Base-by-base conservation (phyloP, 108 stramenopile species). In the Nitzschia sp. region DNA sequence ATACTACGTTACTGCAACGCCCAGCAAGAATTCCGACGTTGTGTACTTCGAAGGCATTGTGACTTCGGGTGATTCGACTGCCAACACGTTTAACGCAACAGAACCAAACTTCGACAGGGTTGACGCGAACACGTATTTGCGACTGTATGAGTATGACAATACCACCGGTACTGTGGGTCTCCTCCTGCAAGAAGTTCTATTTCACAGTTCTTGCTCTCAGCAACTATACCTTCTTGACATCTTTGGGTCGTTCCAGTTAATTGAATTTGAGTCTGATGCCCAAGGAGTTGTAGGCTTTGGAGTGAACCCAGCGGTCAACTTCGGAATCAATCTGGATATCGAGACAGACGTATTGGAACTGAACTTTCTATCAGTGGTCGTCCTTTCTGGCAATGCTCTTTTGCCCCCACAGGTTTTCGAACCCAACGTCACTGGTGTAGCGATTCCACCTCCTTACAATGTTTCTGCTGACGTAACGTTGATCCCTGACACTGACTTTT, bases 151-250 rank as follows among this genome's bases (percentile, higher is more conserved):
- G 7, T 41, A 34, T 41, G 44, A 19, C 19, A 6, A 43, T 3
- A 44, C 43, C 12, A 24, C 24, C 25, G 54, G 54, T 11, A 50
- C 19, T 5, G 42, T 44, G 14, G 69, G 50, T 14, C 8, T 7
- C 7, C 26, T 65, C 3, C 37, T 76, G 7, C 75, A 76, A 65
- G 37, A 57, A 51, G 21, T 65, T 51, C 25, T 53, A 3, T 51
- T 65, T 22, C 68, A 76, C 46, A 63, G 67, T 54, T 76, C 75
- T 58, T 76, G 75, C 46, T 76, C 75, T 41, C 51, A 76, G 25
- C 53, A 61, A 11, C 40, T 76, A 19, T 76, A 55, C 53, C 56
- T 70, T 9, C 43, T 59, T 11, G 75, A 76, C 53, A 44, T 43
- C 21, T 76, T 76, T 43, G 75, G 75, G 29, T 67, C 75, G 8